Percentiles rank a stretch among this genome's conserved stretches.
These are phyloP conservation scores for Cladosporium cucumerinum DNA, from an alignment of 2,329 filamentous ascomycete species.

Conservation along the genomic window DNA sequence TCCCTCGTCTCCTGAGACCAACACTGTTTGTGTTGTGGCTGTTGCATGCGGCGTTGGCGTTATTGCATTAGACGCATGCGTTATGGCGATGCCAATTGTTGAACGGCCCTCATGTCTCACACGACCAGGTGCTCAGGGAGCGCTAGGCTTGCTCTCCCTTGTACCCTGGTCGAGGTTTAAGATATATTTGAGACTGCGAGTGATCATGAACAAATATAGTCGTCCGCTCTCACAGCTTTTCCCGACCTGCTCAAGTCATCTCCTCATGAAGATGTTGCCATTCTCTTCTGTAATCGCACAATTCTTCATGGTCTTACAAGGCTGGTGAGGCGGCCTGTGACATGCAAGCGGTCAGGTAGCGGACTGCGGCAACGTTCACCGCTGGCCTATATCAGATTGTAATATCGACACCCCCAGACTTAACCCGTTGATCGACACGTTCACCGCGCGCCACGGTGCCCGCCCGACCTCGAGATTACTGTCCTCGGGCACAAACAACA, in stretches of 20 bases:
- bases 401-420: neutral
- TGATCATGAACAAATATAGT: neutral
- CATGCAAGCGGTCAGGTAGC: slow-evolving; percentile 1
- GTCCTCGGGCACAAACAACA: neutral
- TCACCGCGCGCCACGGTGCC: neutral
- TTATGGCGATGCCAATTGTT: slow-evolving; percentile 5
- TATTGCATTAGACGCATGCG: neutral
- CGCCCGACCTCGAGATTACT: neutral
- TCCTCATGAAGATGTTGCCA: neutral
- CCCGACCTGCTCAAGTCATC: neutral
- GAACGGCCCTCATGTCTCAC: slow-evolving; percentile 5
- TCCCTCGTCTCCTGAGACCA: neutral
- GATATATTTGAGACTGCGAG: too few species aligned
- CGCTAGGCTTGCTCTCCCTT: slow-evolving; percentile 1
- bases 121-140: neutral
- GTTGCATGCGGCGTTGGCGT: neutral
- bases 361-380: neutral
- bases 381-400: slow-evolving; percentile 3
- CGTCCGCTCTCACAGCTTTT: neutral
- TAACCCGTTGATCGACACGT: slow-evolving; percentile 9
- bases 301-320: neutral
- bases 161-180: neutral
- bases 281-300: neutral
- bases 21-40: neutral
- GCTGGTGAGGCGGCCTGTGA: neutral